Base-by-base conservation (phyloP, 371 early-diverging fungal genomes). In the Zychaea mexicana region DNA sequence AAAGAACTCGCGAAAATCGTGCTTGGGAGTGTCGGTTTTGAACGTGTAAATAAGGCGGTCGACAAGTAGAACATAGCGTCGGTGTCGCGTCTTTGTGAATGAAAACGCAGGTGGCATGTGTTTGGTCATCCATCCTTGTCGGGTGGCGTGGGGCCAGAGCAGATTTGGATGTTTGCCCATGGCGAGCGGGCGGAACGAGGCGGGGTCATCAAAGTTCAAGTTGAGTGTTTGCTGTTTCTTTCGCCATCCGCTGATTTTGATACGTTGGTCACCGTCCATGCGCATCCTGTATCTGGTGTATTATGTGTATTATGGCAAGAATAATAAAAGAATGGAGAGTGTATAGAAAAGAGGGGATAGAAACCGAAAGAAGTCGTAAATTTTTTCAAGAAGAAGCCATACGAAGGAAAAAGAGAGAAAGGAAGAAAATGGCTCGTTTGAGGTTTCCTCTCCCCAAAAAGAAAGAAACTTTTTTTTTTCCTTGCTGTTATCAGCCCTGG, bases 1-100 rank as follows among this genome's bases (percentile, higher is more conserved):
- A 30, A 75, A 62, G 45, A 75, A 78, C 30, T 75, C 73, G 3
- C 76, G 66, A 27, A 69, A 78, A 27, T 52, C 36, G 1, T 38
- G n/a, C 9, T 59, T 62, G 8, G 71, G 70, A 19, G 62, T 49
- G 27, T 75, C 76, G 3, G 62, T 61, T 49, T 78, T 78, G 59
- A 75, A 78, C 7, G 68, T 57, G 62, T 75, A 78, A 10, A 78
- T 30, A 36, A 73, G 55, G 10, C 76, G 67, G 57, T 78, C 79
- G 0, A 69, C 65, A 13, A 78, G 45, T 10, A 78, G 57, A 13
- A 78, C 57, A 46, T 68, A 75, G 5, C 79, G 69, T 47, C 67
- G 64, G 26, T 75, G 75, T 21, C 59, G 38, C 1, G 57, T 57
- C 32, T 71, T 73, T n/a, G 70, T 71, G 24, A 78, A 78, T 1